Evolutionary conservation across 164 flowering plant genomes (phyloP).

Genomic region (Saururus chinensis): DNA sequence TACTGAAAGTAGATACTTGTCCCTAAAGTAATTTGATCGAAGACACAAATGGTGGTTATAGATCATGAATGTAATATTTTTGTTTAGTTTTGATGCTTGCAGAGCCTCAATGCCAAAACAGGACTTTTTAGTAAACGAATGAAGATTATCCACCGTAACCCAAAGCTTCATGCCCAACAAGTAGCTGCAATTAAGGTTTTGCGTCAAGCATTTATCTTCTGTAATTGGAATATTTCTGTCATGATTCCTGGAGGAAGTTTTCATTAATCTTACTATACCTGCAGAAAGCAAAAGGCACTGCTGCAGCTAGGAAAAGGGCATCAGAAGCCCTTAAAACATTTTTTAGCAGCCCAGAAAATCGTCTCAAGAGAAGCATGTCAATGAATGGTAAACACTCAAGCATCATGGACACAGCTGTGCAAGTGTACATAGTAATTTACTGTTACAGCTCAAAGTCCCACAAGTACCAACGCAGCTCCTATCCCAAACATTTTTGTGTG

Average conservation of each 20-base stretch:
- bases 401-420: not conserved
- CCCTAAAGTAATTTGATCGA: no score
- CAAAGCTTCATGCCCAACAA: conserved; percentile 80
- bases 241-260: not conserved
- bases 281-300: conserved; percentile 86
- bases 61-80: conserved; percentile 31
- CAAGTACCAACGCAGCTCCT: not conserved
- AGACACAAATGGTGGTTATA: not conserved
- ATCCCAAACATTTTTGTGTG: no score
- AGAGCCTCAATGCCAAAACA: conserved; percentile 96
- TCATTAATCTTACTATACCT: not conserved
- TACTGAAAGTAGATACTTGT: no score
- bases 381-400: conserved; percentile 55
- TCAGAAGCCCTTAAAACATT: conserved; percentile 72
- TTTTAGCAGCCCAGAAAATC: conserved; percentile 80
- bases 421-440: no score
- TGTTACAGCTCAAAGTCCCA: not conserved
- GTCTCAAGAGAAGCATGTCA: conserved; percentile 70
- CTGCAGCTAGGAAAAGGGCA: conserved; percentile 71
- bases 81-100: conserved; percentile 59
- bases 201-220: not conserved
- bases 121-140: conserved; percentile 86
- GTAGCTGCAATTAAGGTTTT: conserved; percentile 91
- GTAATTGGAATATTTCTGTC: not conserved
- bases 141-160: conserved; percentile 89